Evolutionary conservation across 176 grass and related monocot species (phyloP).

Genomic region (Carex myosuroides): DNA sequence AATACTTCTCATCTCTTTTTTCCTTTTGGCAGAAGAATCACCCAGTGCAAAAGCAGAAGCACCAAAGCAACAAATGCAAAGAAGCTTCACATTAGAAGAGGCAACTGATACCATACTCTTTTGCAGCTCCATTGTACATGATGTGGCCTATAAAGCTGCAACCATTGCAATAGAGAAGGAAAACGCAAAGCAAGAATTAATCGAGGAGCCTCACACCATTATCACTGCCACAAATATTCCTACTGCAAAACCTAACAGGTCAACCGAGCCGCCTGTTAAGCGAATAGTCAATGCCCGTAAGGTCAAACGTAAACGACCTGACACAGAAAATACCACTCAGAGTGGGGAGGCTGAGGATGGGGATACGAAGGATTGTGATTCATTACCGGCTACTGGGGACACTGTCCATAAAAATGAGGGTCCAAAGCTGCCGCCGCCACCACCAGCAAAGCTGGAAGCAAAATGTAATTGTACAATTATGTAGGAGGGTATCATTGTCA

Average conservation of each 20-base stretch:
- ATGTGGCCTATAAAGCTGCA: slow-evolving; percentile 68
- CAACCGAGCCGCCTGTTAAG: slow-evolving; percentile 32
- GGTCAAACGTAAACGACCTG: slow-evolving; percentile 83
- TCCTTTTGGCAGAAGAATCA: slow-evolving; percentile 35
- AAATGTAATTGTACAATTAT: slow-evolving; percentile 97
- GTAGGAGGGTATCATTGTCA: slow-evolving; percentile 32
- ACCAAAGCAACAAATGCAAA: slow-evolving; percentile 38
- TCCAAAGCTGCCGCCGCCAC: slow-evolving; percentile 33
- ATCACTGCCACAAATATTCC: slow-evolving; percentile 38
- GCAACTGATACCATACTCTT: slow-evolving; percentile 72
- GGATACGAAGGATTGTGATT: slow-evolving; percentile 28
- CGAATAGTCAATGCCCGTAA: slow-evolving; percentile 35
- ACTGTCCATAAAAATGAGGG: slow-evolving; percentile 40
- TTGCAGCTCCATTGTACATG: slow-evolving; percentile 86
- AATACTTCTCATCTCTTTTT: background rate
- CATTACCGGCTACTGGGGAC: slow-evolving; percentile 30
- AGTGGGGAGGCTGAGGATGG: slow-evolving; percentile 2
- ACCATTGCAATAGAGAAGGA: slow-evolving; percentile 60
- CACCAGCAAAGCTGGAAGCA: slow-evolving; percentile 67
- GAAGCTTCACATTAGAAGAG: slow-evolving; percentile 83
- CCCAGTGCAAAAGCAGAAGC: slow-evolving; percentile 28
- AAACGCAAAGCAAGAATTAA: slow-evolving; percentile 16
- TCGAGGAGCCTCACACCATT: slow-evolving; percentile 19
- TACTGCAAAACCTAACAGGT: slow-evolving; percentile 26
- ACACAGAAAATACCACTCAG: slow-evolving; percentile 35